phyloP scores from a whole-genome alignment of 2,329 filamentous ascomycete genomes.

The Penicillium thymicola region DNA sequence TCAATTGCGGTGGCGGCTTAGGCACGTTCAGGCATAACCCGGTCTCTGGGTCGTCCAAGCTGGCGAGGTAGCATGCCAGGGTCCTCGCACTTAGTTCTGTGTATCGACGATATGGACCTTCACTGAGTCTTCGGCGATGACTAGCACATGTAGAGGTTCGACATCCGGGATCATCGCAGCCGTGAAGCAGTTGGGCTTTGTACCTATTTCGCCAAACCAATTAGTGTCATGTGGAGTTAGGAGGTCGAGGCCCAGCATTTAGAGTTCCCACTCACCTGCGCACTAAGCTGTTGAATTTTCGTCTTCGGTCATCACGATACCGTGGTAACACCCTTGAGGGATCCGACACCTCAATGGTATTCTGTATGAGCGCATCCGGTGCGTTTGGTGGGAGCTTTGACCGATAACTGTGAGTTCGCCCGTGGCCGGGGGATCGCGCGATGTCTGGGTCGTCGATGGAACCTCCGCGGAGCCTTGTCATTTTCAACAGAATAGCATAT shows the following conservation, averaged over 20 bases:
- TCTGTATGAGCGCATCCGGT: conserved; percentile 38
- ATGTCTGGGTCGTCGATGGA: conserved; percentile 33
- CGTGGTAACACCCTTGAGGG: conserved; percentile 37
- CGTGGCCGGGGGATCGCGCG: conserved; percentile 26
- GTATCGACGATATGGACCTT: conserved; percentile 71
- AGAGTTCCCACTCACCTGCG: conserved; percentile 54
- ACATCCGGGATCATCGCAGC: conserved; percentile 69
- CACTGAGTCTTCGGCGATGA: conserved; percentile 65
- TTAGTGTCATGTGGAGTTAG: conserved; percentile 4
- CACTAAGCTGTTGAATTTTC: conserved; percentile 58
- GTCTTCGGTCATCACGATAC: conserved; percentile 40
- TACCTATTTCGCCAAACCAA: conserved; percentile 53
- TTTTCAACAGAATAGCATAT: conserved; percentile 32
- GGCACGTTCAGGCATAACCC: conserved; percentile 60
- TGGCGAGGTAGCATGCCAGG: conserved; percentile 74
- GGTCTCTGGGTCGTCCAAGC: conserved; percentile 70
- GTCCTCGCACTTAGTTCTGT: conserved; percentile 78
- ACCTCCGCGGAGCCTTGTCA: conserved; percentile 45
- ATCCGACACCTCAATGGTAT: conserved; percentile 41
- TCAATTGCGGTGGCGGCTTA: conserved; percentile 27
- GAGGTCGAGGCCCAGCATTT: neutral
- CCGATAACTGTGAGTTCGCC: conserved; percentile 30
- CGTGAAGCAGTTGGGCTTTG: conserved; percentile 75
- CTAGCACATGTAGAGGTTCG: conserved; percentile 76
- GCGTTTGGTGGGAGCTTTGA: conserved; percentile 42